Conservation (phyloP, 176 grass and related monocot genomes). For the Pontederia paniculata region DNA sequence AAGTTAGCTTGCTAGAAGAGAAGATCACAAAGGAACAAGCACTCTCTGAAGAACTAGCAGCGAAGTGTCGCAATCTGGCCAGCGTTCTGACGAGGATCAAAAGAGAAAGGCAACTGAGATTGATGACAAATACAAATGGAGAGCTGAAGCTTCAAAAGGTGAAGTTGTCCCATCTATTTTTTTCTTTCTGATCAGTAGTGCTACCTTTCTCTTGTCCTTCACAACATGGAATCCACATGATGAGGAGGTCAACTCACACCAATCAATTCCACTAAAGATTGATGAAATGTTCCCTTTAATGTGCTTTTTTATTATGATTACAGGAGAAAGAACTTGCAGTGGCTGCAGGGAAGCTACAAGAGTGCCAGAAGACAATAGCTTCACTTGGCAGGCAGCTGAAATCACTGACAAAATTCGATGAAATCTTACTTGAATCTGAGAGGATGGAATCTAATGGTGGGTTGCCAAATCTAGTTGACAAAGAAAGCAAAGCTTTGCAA, state of each 20-base stretch:
- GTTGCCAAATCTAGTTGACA: constrained; percentile 25
- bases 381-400: constrained; percentile 79
- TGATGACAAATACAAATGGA: constrained; percentile 38
- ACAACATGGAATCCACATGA: neutral
- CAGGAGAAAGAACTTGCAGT: constrained; percentile 61
- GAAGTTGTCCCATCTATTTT: constrained; percentile 6
- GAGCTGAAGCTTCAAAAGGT: constrained; percentile 85
- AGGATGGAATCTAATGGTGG: constrained; percentile 19
- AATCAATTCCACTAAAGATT: neutral
- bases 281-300: neutral
- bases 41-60: constrained; percentile 58
- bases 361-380: constrained; percentile 96
- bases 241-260: neutral
- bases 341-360: constrained; percentile 75
- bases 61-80: constrained; percentile 73
- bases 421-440: constrained; percentile 14
- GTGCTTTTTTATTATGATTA: neutral
- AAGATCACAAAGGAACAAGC: constrained; percentile 68
- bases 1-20: constrained; percentile 47
- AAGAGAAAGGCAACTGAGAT: constrained; percentile 45
- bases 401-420: constrained; percentile 58
- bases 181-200: neutral
- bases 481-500: neutral
- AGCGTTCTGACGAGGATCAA: constrained; percentile 51
- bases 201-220: neutral